These are phyloP conservation scores for Gastrolobium villosum DNA, from an alignment of 306 rosid genomes.

Conservation along the genomic window DNA sequence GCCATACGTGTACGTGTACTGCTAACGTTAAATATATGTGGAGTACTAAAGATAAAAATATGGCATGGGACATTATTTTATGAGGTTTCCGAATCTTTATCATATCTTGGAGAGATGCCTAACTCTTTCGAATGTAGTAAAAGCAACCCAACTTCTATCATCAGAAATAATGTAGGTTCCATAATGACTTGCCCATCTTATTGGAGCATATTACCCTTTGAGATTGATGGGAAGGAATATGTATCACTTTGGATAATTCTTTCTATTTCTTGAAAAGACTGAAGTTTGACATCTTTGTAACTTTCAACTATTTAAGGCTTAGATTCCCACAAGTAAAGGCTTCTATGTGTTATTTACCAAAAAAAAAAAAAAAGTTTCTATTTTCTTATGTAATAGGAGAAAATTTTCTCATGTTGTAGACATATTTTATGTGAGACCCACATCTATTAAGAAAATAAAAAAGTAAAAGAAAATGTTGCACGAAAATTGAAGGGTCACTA, in stretches of 20 bases:
- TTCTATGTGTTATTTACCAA: too few species aligned
- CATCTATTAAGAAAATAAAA: too few species aligned
- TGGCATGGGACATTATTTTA: not conserved
- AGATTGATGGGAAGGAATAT: not conserved
- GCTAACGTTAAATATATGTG: not conserved
- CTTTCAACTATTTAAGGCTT: not conserved
- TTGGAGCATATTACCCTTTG: conserved; percentile 30
- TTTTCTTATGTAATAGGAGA: too few species aligned
- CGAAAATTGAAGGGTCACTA: too few species aligned
- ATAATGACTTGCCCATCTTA: not conserved
- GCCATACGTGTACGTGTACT: not conserved
- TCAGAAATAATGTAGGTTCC: not conserved
- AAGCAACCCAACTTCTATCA: conserved; percentile 26
- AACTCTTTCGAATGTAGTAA: conserved; percentile 19
- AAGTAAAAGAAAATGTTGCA: too few species aligned
- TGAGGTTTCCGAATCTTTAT: conserved; percentile 4
- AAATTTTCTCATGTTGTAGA: too few species aligned
- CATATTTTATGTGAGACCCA: too few species aligned
- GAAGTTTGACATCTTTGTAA: not conserved
- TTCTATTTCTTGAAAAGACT: conserved; percentile 19
- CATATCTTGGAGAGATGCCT: conserved; percentile 25
- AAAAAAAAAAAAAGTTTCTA: too few species aligned
- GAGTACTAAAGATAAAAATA: not conserved
- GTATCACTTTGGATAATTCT: conserved; percentile 3
- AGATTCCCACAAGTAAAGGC: conserved; percentile 42